phyloP scores from a whole-genome alignment of 2,329 filamentous ascomycete genomes.

The Alternaria arborescens region DNA sequence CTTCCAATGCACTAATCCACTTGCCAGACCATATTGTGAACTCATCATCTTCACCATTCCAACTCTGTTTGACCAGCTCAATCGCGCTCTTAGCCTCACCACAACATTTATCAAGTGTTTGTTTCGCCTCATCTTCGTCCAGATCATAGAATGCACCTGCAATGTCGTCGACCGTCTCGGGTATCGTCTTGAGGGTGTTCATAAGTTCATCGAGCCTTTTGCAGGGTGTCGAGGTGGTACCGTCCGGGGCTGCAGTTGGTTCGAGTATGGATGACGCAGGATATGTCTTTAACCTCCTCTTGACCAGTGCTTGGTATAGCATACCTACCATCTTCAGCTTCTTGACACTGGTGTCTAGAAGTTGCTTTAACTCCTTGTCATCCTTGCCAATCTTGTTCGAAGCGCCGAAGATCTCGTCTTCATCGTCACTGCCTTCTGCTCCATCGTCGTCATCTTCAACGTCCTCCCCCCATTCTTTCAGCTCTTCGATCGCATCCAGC shows the following conservation, averaged over 20 bases:
- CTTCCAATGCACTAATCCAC: constrained; percentile 59
- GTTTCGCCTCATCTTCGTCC: constrained; percentile 66
- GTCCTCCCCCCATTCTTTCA: constrained; percentile 88
- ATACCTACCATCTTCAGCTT: constrained; percentile 72
- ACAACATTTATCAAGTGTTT: constrained; percentile 67
- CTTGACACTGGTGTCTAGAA: constrained; percentile 70
- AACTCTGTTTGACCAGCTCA: constrained; percentile 65
- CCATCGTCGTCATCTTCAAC: constrained; percentile 66
- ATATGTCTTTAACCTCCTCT: constrained; percentile 71
- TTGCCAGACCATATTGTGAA: constrained; percentile 79
- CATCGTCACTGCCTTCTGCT: constrained; percentile 54
- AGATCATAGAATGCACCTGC: constrained; percentile 77
- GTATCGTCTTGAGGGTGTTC: constrained; percentile 65
- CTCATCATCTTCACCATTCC: constrained; percentile 74
- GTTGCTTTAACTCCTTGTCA: constrained; percentile 71
- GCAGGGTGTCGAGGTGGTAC: constrained; percentile 24
- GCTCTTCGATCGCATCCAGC: constrained; percentile 82
- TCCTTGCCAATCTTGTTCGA: constrained; percentile 65
- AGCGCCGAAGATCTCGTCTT: constrained; percentile 74
- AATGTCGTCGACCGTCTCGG: constrained; percentile 74
- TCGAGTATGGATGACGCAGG: constrained; percentile 38
- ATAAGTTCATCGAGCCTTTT: constrained; percentile 64
- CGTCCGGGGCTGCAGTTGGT: constrained; percentile 14
- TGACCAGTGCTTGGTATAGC: constrained; percentile 74
- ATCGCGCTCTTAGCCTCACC: constrained; percentile 66